Conservation (phyloP, 164 flowering plant species). For the Vitis vinifera region ASM3070453v1 NC_081811.1:21893001-21893500, state of each 20-base stretch:
- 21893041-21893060: slow-evolving; percentile 71
- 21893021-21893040: slow-evolving; percentile 73
- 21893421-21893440: no score
- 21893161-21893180: slow-evolving; percentile 85
- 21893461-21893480: no score
- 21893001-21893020: slow-evolving; percentile 68
- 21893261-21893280: background rate
- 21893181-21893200: slow-evolving; percentile 1
- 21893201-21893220: background rate
- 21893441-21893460: no score
- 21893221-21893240: background rate
- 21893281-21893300: background rate
- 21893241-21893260: background rate
- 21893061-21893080: slow-evolving; percentile 61
- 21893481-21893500: no score
- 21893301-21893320: background rate
- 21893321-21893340: no score
- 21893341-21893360: no score
- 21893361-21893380: no score
- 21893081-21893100: slow-evolving; percentile 46
- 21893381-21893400: no score
- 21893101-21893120: slow-evolving; percentile 76
- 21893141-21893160: slow-evolving; percentile 76
- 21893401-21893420: no score
- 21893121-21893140: slow-evolving; percentile 62